Evolutionary conservation across 2,329 filamentous ascomycete genomes (phyloP), one percentile per base, ranked within the genome.

Genomic region (Penicillium nordicum): DNA sequence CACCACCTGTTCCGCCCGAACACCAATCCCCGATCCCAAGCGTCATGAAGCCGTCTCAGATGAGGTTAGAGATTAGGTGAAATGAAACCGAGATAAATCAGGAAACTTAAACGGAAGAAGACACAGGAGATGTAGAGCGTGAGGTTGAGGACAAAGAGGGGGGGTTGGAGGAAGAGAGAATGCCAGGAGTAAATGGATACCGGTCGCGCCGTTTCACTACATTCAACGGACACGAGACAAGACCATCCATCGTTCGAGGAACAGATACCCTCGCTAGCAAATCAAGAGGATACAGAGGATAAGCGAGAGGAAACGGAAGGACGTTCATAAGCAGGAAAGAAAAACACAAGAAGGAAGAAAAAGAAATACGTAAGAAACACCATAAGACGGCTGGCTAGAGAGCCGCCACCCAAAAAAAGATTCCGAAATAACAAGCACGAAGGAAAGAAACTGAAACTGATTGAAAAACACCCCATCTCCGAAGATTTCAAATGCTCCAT

Each of bases 391-490:
- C 36, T 56, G 55, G 48, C 47, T 43, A 67, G 63, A 66, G 49
- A 62, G 66, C 67, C 54, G 53, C 59, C 59, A 53, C 53, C 65
- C 69, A 65, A 68, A 52, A 70, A 74, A 70, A 74, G 64, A 73
- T 74, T 75, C 72, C 69, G 73, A 75, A 69, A 75, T 71, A 69
- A 69, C 62, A 68, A 61, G 59, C 51, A 55, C 51, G 34, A 45
- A 58, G 42, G 43, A 67, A 63, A 62, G 62, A 67, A 67, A 63
- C 65, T 69, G 63, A 67, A 67, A 63, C 65, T 69, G 63, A 67
- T 65, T 65, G 67, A 69, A 67, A 71, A 74, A 71, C 69, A 72
- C 69, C 52, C 70, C 69, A 65, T 69, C 68, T 72, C 70, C 61
- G 69, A 69, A 69, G 64, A 71, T 69, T 65, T 67, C 60, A 70